A percentile compares a stretch with the other conserved stretches of the same genome.
Conservation (phyloP, 2,329 filamentous ascomycete genomes). For the Alternaria infectoria region DNA sequence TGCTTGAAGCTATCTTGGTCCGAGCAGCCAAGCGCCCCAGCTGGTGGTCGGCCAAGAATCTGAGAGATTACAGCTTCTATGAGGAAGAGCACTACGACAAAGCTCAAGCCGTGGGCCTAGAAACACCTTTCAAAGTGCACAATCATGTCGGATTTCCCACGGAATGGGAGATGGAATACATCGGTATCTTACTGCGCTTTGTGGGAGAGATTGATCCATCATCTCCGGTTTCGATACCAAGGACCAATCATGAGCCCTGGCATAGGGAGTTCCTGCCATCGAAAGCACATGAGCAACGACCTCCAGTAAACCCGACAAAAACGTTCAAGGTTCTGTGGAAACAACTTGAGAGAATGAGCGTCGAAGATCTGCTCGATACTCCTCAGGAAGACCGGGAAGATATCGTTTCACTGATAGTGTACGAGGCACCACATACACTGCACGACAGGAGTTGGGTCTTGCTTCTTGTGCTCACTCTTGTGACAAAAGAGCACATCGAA, state of each 20-base stretch:
- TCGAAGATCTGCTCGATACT: background rate
- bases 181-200: background rate
- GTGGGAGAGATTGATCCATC: background rate
- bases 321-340: no score
- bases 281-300: background rate
- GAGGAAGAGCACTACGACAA: background rate
- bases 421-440: background rate
- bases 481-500: background rate
- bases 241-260: background rate
- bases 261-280: background rate
- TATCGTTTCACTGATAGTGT: background rate
- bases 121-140: no score
- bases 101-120: background rate
- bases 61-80: background rate
- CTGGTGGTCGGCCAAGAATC: background rate
- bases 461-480: background rate
- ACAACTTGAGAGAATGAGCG: background rate
- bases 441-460: background rate
- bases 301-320: no score
- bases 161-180: no score
- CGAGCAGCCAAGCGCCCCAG: background rate
- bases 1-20: background rate
- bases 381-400: background rate
- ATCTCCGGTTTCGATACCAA: background rate
- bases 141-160: no score